These are phyloP conservation scores for Iberis amara DNA, from an alignment of 441 rosid species.

Conservation along the genomic window DNA sequence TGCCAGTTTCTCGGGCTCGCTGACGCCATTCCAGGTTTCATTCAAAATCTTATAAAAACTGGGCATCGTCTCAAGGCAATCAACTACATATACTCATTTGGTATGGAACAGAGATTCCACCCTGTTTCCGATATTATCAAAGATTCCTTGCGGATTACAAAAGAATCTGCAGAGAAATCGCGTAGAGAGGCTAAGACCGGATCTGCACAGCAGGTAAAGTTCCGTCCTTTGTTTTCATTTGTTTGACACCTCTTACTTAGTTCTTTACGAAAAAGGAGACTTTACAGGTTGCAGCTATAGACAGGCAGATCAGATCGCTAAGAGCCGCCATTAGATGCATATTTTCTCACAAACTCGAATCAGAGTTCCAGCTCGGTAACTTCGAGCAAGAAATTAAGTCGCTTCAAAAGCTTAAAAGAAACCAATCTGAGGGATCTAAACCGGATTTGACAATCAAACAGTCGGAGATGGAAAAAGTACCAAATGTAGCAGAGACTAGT, in stretches of 20 bases:
- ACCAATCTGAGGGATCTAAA: slow-evolving; percentile 4
- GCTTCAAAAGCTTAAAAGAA: slow-evolving; percentile 12
- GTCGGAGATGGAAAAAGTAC: background rate
- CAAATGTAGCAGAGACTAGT: slow-evolving; percentile 18
- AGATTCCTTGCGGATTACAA: slow-evolving; percentile 21
- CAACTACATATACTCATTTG: slow-evolving; percentile 26
- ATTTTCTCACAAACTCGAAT: slow-evolving; percentile 22
- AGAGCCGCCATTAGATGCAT: slow-evolving; percentile 28
- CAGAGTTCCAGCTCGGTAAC: slow-evolving; percentile 21
- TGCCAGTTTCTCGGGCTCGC: slow-evolving; percentile 26
- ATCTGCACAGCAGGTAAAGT: slow-evolving; percentile 18
- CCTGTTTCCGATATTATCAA: slow-evolving; percentile 24
- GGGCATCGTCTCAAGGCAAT: slow-evolving; percentile 26
- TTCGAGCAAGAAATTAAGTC: slow-evolving; percentile 17
- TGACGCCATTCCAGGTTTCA: slow-evolving; percentile 24
- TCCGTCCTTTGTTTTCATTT: background rate
- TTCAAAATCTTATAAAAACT: slow-evolving; percentile 20
- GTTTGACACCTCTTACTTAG: background rate
- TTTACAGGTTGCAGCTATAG: slow-evolving; percentile 27
- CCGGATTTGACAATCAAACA: slow-evolving; percentile 1
- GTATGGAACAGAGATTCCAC: slow-evolving; percentile 20
- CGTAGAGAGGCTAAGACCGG: slow-evolving; percentile 20
- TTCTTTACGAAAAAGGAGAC: too few relatives aligned
- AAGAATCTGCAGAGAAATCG: slow-evolving; percentile 25
- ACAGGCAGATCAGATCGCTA: slow-evolving; percentile 22